A percentile compares a stretch with the other conserved stretches of the same genome.
Evolutionary conservation across 1,284 basidiomycete genomes (phyloP).

Genomic region (Ganoderma boninense): DNA sequence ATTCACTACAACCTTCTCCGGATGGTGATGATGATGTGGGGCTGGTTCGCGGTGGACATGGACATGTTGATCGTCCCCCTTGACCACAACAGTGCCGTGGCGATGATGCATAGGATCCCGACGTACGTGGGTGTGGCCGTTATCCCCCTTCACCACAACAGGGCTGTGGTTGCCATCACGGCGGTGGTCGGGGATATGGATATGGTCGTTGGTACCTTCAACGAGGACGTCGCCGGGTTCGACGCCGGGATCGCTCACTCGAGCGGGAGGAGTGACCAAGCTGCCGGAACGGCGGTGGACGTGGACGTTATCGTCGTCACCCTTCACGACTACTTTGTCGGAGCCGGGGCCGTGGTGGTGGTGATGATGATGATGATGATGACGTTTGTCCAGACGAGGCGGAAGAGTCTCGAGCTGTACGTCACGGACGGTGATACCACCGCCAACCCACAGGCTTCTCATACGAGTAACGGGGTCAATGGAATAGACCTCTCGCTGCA

Average conservation of each 20-base stretch:
- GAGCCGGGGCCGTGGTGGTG: constrained; percentile 26
- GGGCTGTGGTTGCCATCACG: constrained; percentile 15
- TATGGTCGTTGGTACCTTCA: constrained; percentile 12
- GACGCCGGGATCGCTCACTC: not conserved
- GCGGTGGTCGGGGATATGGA: constrained; percentile 23
- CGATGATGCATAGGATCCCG: constrained; percentile 21
- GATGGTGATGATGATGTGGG: constrained; percentile 16
- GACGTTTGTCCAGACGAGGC: constrained; percentile 20
- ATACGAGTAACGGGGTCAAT: constrained; percentile 33
- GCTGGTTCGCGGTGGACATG: constrained; percentile 12
- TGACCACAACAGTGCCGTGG: constrained; percentile 22
- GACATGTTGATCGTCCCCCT: constrained; percentile 22
- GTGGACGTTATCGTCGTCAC: constrained; percentile 36
- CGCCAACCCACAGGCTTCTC: constrained; percentile 34
- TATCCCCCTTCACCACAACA: constrained; percentile 20
- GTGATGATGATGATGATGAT: constrained; percentile 32
- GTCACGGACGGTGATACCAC: constrained; percentile 6
- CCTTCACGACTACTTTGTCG: constrained; percentile 31
- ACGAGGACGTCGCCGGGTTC: constrained; percentile 13
- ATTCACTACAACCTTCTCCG: constrained; percentile 20
- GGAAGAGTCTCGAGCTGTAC: constrained; percentile 10
- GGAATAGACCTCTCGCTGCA: constrained; percentile 31
- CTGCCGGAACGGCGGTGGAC: constrained; percentile 20
- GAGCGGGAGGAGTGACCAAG: not conserved
- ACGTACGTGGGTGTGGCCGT: constrained; percentile 18